phyloP scores from a whole-genome alignment of 2,329 filamentous ascomycete species.

The Penicillium sp. region DNA sequence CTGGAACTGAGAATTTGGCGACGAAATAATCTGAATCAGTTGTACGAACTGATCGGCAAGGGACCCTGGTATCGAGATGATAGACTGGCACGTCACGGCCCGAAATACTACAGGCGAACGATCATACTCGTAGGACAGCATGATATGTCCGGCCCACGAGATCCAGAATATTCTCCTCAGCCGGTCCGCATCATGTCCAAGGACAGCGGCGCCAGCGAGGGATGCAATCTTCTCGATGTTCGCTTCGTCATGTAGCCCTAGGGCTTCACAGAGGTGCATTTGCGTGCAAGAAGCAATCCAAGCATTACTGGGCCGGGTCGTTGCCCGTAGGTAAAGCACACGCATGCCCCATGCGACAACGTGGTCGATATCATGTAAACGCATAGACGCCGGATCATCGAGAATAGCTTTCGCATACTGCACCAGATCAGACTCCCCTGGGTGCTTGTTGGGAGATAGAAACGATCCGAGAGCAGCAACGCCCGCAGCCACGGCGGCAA shows the following conservation, averaged over 20 bases:
- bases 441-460: not conserved
- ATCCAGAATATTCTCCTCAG: constrained; percentile 38
- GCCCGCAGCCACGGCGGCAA: not conserved
- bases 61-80: not conserved
- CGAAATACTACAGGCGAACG: constrained; percentile 29
- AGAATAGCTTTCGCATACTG: not conserved
- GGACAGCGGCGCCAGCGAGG: constrained; percentile 6
- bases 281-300: constrained; percentile 35
- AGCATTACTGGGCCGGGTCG: constrained; percentile 33
- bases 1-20: not conserved
- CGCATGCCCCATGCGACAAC: constrained; percentile 30
- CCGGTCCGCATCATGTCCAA: constrained; percentile 34
- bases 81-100: not conserved
- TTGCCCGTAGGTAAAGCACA: constrained; percentile 32
- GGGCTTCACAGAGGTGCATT: constrained; percentile 23
- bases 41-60: not conserved
- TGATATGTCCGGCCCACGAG: constrained; percentile 34
- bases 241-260: not conserved
- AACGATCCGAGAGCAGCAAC: not conserved
- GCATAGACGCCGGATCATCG: not conserved
- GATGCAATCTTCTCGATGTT: not conserved
- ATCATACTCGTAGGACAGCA: constrained; percentile 37
- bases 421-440: not conserved
- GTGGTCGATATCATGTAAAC: not conserved
- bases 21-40: not conserved